A percentile compares a stretch with the other conserved stretches of the same genome.
Conservation (phyloP, 176 grass and related monocot species). For the Bonia amplexicaulis region DNA sequence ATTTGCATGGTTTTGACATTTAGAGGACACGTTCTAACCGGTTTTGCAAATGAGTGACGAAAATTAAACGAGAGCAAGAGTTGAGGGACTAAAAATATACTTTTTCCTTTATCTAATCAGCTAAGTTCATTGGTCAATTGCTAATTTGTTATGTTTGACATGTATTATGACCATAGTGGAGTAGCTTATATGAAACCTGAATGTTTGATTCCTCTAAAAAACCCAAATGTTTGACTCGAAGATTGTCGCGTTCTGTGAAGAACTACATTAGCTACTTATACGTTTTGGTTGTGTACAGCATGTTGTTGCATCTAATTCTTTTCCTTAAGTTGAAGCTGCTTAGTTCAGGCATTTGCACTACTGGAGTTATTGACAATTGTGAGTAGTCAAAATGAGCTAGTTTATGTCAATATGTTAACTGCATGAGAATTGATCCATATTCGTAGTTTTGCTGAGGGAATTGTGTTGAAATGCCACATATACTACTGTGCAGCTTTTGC, state of each 20-base stretch:
- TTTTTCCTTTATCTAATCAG: neutral
- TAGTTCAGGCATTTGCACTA: neutral
- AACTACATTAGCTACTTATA: neutral
- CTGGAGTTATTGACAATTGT: neutral
- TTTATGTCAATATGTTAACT: neutral
- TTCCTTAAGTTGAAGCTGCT: neutral
- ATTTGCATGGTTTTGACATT: no score
- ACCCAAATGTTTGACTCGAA: neutral
- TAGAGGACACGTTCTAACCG: no score
- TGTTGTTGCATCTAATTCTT: neutral
- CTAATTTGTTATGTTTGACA: constrained; percentile 1
- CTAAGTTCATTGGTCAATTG: neutral
- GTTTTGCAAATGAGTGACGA: no score
- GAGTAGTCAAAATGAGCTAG: neutral
- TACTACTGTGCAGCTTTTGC: neutral
- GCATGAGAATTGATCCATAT: neutral
- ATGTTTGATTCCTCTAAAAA: neutral
- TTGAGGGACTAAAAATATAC: no score
- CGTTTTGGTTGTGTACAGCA: neutral
- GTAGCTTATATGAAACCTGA: neutral
- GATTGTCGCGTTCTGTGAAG: neutral
- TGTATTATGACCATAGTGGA: neutral
- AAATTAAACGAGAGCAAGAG: no score
- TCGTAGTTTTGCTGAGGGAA: neutral
- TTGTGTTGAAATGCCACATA: neutral